These are phyloP conservation scores for Sporothrix brasiliensis DNA, from an alignment of 2,329 filamentous ascomycete species.

Conservation along the genomic window DNA sequence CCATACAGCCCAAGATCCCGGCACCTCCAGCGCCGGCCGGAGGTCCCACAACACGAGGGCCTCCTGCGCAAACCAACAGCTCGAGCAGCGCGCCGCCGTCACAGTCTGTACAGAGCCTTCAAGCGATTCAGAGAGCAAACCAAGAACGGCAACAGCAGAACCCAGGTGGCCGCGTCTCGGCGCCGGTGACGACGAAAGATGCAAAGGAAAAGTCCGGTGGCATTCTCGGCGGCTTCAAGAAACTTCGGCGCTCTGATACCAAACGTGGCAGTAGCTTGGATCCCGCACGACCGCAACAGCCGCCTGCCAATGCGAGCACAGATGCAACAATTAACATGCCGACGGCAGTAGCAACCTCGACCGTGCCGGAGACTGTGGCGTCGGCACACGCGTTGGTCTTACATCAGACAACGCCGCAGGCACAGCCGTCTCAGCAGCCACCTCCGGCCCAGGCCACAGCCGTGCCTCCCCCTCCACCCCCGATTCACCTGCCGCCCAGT, in stretches of 20 bases:
- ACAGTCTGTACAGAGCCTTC: constrained; percentile 7
- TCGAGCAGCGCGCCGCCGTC: not conserved
- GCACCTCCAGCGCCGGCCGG: constrained; percentile 11
- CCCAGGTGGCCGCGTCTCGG: not conserved
- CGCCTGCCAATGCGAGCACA: not conserved
- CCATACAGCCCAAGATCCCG: constrained; percentile 9
- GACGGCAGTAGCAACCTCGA: not conserved
- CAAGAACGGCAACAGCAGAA: not conserved
- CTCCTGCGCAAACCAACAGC: not conserved
- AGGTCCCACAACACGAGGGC: not conserved
- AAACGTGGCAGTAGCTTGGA: not conserved
- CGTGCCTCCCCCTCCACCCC: constrained; percentile 11
- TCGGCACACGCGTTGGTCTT: not conserved
- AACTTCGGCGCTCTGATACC: constrained; percentile 25
- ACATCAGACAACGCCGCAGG: not conserved
- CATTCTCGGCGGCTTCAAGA: constrained; percentile 20
- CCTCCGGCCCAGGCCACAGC: not conserved
- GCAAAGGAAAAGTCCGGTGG: constrained; percentile 5
- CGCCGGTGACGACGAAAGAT: not conserved
- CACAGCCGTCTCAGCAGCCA: not conserved
- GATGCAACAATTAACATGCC: not conserved
- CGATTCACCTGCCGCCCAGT: not conserved
- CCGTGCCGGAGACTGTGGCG: not conserved
- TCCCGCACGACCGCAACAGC: not conserved
- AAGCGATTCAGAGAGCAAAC: constrained; percentile 9